Evolutionary conservation across 331 rosid genomes (phyloP).

Genomic region (Quercus phellos): DNA sequence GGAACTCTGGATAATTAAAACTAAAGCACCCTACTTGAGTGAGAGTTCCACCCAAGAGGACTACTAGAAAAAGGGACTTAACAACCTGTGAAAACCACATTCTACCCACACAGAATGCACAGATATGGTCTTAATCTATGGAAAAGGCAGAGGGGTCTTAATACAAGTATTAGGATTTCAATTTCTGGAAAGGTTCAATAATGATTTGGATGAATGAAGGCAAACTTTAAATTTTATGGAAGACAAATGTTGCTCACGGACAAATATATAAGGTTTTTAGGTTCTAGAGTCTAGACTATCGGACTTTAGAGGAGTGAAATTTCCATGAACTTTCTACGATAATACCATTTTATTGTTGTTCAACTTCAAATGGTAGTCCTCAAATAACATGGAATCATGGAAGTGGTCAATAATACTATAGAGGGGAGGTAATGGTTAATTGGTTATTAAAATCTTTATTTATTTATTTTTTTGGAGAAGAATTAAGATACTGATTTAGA

Average conservation of each 20-base stretch:
- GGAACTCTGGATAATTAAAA: conserved; percentile 46
- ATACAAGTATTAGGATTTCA: background rate
- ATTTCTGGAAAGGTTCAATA: background rate
- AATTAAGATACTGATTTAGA: no score
- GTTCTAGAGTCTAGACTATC: background rate
- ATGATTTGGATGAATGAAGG: background rate
- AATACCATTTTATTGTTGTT: background rate
- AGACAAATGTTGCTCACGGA: background rate
- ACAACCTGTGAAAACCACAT: conserved; percentile 14
- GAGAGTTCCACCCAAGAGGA: conserved; percentile 24
- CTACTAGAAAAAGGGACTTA: conserved; percentile 14
- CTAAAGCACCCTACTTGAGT: conserved; percentile 23
- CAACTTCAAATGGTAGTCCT: background rate
- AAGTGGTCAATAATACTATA: no score
- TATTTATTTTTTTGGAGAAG: no score
- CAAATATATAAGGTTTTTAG: background rate
- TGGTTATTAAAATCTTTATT: no score
- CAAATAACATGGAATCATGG: background rate
- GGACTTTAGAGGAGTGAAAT: background rate
- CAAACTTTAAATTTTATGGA: background rate
- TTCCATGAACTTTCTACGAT: background rate
- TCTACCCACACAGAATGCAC: background rate
- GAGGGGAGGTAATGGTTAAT: no score
- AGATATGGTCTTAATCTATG: background rate
- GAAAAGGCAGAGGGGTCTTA: background rate